These are phyloP conservation scores for Chenopodium berlandieri DNA, from an alignment of 148 eudicot genomes.

Conservation along the genomic window DNA sequence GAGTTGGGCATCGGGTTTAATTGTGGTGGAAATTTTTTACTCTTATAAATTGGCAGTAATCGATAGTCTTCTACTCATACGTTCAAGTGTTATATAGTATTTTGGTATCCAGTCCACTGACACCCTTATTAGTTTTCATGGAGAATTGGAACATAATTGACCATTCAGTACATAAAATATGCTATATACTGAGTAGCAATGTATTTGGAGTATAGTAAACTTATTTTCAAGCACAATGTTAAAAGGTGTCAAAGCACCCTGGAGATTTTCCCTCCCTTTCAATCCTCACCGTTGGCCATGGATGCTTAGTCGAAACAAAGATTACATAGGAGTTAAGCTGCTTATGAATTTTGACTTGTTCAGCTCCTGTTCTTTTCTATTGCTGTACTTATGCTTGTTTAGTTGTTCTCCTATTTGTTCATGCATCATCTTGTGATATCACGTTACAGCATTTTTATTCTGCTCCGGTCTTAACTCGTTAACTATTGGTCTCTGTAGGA, in stretches of 20 bases:
- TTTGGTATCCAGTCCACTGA: too few relatives aligned
- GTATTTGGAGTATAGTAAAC: too few relatives aligned
- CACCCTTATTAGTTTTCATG: too few relatives aligned
- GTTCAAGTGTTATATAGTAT: too few relatives aligned
- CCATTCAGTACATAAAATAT: too few relatives aligned
- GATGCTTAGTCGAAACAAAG: not conserved
- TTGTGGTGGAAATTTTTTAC: too few relatives aligned
- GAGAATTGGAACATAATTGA: too few relatives aligned
- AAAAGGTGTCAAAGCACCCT: not conserved
- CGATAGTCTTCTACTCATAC: too few relatives aligned
- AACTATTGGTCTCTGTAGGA: slow-evolving; percentile 2
- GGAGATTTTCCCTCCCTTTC: not conserved
- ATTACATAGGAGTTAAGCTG: not conserved
- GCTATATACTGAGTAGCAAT: too few relatives aligned
- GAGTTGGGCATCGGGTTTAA: too few relatives aligned
- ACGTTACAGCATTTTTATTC: not conserved
- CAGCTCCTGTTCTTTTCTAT: not conserved
- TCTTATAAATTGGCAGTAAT: too few relatives aligned
- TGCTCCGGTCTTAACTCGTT: not conserved
- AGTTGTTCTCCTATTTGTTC: not conserved
- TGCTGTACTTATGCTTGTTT: not conserved
- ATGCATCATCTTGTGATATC: not conserved
- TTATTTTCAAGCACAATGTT: not conserved
- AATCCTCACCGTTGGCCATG: not conserved
- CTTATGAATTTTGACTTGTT: not conserved